These are phyloP conservation scores for Ganoderma resinaceum DNA, from an alignment of 1,284 basidiomycete genomes.

Conservation along the genomic window DNA sequence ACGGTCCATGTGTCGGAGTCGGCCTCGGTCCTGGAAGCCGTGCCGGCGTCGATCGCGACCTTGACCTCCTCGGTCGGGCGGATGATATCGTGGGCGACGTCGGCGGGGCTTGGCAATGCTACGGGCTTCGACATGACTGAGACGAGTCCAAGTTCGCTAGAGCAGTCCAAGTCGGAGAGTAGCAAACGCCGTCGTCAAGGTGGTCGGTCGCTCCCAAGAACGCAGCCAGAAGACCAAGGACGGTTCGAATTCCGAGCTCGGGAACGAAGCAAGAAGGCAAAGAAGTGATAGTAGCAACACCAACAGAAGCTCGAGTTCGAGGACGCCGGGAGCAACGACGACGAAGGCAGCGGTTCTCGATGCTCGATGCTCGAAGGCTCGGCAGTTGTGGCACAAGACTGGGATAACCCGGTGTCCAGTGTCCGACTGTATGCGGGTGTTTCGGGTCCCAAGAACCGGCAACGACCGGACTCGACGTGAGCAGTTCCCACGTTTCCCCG, in stretches of 20 bases:
- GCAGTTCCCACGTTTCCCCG: constrained; percentile 33
- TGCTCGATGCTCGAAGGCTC: neutral
- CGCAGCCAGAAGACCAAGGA: neutral
- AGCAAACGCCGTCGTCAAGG: neutral
- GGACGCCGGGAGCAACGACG: neutral
- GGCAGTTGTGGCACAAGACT: neutral
- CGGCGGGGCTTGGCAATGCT: constrained; percentile 15
- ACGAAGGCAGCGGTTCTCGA: neutral
- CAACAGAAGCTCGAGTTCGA: constrained; percentile 4
- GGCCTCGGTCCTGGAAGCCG: constrained; percentile 19
- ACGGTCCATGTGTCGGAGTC: constrained; percentile 28
- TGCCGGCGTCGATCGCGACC: constrained; percentile 44
- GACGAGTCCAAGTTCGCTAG: neutral
- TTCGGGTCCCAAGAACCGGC: constrained; percentile 24
- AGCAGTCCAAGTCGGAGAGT: neutral
- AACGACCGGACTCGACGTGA: constrained; percentile 11
- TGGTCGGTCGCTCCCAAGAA: neutral
- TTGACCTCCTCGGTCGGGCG: constrained; percentile 51
- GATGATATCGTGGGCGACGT: constrained; percentile 37
- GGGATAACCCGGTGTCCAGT: neutral
- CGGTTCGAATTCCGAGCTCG: neutral
- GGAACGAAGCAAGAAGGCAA: neutral
- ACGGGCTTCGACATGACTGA: constrained; percentile 21
- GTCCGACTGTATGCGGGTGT: constrained; percentile 13
- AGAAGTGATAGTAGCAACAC: neutral